phyloP scores from a whole-genome alignment of 192 early-diverging fungal genomes.

The Gaertneriomyces sp. region DNA sequence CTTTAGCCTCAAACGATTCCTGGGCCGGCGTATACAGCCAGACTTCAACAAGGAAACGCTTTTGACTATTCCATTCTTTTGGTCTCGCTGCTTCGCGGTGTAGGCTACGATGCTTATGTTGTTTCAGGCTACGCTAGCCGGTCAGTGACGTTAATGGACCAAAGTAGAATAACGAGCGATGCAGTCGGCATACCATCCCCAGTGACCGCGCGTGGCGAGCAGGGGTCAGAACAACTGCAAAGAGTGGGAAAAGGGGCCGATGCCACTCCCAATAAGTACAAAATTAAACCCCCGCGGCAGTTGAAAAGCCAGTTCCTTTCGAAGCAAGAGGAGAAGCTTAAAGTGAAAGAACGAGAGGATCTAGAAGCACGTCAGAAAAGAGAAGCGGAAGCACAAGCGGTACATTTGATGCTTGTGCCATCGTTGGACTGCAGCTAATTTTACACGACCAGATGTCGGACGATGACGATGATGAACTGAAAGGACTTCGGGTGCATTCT shows the following conservation, averaged over 20 bases:
- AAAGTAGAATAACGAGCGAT: slow-evolving; percentile 41
- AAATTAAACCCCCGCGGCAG: slow-evolving; percentile 46
- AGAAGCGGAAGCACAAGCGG: slow-evolving; percentile 30
- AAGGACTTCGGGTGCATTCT: slow-evolving; percentile 54
- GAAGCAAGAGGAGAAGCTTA: slow-evolving; percentile 50
- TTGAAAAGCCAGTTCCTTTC: slow-evolving; percentile 46
- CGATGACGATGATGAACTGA: slow-evolving; percentile 55
- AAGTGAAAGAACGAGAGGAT: slow-evolving; percentile 27
- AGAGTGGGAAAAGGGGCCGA: slow-evolving; percentile 1
- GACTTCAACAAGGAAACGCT: slow-evolving; percentile 49
- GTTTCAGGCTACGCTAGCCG: slow-evolving; percentile 55
- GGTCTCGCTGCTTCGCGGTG: slow-evolving; percentile 50
- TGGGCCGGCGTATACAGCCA: slow-evolving; percentile 51
- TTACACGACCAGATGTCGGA: slow-evolving; percentile 16
- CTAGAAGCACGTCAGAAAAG: slow-evolving; percentile 29
- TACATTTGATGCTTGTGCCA: slow-evolving; percentile 8
- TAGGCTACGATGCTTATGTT: slow-evolving; percentile 60
- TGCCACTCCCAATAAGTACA: slow-evolving; percentile 31
- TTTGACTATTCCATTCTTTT: slow-evolving; percentile 55
- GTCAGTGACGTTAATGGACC: slow-evolving; percentile 51
- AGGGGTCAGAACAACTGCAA: neutral
- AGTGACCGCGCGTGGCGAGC: neutral
- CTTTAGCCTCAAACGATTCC: slow-evolving; percentile 43
- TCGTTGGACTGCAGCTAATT: neutral
- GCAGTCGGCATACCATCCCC: slow-evolving; percentile 32